Conservation (phyloP, 352 stramenopile genomes). For the Phytophthora sp. region DNA sequence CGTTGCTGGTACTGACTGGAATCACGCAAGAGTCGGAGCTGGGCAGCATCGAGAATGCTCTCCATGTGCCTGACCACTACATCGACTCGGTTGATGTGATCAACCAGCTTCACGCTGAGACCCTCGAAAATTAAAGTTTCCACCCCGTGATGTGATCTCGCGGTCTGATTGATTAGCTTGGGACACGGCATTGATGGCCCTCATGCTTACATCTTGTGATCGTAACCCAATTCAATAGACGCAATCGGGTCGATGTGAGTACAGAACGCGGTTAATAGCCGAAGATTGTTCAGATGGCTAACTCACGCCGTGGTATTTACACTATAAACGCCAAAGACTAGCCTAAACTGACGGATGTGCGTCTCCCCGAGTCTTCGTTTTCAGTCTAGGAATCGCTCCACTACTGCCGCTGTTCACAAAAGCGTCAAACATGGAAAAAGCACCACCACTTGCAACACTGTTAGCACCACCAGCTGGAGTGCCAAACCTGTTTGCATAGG, state of each 20-base stretch:
- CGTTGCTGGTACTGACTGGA: conserved; percentile 78
- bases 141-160: background rate
- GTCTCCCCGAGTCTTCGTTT: conserved; percentile 35
- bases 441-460: conserved; percentile 17
- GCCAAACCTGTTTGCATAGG: conserved; percentile 46
- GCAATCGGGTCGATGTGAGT: conserved; percentile 6
- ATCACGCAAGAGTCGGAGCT: conserved; percentile 72
- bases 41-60: conserved; percentile 47
- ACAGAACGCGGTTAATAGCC: background rate
- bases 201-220: background rate
- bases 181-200: background rate
- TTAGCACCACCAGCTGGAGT: conserved; percentile 29
- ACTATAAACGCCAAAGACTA: conserved; percentile 27
- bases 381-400: conserved; percentile 58
- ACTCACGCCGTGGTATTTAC: conserved; percentile 26
- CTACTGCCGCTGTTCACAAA: conserved; percentile 66
- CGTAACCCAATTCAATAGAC: conserved; percentile 26
- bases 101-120: conserved; percentile 66
- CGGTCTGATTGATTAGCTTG: background rate
- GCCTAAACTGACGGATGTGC: conserved; percentile 35
- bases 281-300: conserved; percentile 2
- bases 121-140: conserved; percentile 41
- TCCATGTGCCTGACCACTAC: conserved; percentile 71
- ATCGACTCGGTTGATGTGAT: conserved; percentile 76
- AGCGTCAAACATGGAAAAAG: conserved; percentile 72